Evolutionary conservation across 495 filamentous ascomycete species (phyloP), one percentile per base, ranked within the genome.

Genomic region (Penicillium longicatenatum): DNA sequence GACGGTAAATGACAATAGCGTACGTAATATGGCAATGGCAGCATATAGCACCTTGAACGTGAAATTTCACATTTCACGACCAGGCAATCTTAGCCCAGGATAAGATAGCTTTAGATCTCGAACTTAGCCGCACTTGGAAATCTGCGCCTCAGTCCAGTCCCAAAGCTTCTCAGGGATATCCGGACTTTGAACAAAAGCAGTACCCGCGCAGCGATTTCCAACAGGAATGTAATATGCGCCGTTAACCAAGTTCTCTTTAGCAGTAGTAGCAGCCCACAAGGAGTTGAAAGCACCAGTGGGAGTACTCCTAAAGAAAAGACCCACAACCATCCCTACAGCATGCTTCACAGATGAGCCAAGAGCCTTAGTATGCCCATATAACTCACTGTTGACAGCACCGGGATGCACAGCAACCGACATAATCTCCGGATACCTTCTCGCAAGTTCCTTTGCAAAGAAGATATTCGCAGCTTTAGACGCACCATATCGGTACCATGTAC

Each of bases 391-490:
- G 26, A 91, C 82, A 1, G 84, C 61, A 6, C 90, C 89, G 0
- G 91, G 90, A 52, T 92, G 86, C 0, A 91, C 75, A 0, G 86
- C 62, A 0, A 87, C 72, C 10, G 76, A 78, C 0, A 72, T 78
- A 44, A 89, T 80, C 30, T 76, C 67, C 0, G 84, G 85, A 63
- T 88, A 76, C 3, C 79, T 78, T 16, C 70, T 70, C 0, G 84
- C 84, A 14, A 93, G 74, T 60, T 89, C 80, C 3, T 70, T 61
- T 1, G 82, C 77, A 56, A 82, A 87, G 2, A 91, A 71, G n/a
- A 90, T 76, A 65, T 90, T 91, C 7, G 87, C 84, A 1, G 90
- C 79, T 73, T 92, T 92, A 59, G 76, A 79, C 26, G 88, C 79
- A 4, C 74, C 81, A 65, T 92, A 93, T 21, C 84, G 80, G 16